Percentiles rank a stretch among this genome's conserved stretches.
Conservation (phyloP, 768 basidiomycete genomes). For the Collybiopsis confluens region DNA sequence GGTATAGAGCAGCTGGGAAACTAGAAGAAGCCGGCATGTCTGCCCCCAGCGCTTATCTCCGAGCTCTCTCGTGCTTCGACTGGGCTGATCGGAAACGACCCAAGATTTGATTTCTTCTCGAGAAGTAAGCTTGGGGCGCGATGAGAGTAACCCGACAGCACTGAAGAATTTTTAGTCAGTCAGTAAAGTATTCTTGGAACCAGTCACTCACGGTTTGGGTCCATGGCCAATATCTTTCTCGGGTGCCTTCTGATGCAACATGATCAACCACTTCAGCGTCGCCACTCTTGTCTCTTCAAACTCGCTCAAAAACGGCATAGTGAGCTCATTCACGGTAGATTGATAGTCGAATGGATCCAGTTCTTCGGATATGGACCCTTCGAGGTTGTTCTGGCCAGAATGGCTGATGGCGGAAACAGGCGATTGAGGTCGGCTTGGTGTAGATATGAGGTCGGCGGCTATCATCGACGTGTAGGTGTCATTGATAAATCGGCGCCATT, state of each 20-base stretch:
- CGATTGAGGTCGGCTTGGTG: conserved; percentile 60
- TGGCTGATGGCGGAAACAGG: conserved; percentile 47
- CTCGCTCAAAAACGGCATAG: conserved; percentile 91
- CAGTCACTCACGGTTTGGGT: conserved; percentile 61
- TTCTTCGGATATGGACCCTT: conserved; percentile 38
- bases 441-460: conserved; percentile 18
- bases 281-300: conserved; percentile 95
- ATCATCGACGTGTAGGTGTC: conserved; percentile 31
- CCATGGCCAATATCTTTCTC: conserved; percentile 91
- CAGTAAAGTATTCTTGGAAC: too few species aligned
- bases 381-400: conserved; percentile 27
- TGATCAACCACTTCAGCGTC: conserved; percentile 95
- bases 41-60: conserved; percentile 67
- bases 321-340: conserved; percentile 87
- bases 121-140: conserved; percentile 73
- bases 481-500: conserved; percentile 34
- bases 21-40: conserved; percentile 53
- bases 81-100: conserved; percentile 90
- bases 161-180: too few species aligned
- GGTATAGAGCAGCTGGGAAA: too few species aligned
- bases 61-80: conserved; percentile 85
- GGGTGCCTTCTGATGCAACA: conserved; percentile 99
- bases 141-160: conserved; percentile 32
- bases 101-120: conserved; percentile 92
- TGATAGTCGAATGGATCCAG: conserved; percentile 87